phyloP scores from a whole-genome alignment of 768 basidiomycete species.

The Mrakia frigida region DNA sequence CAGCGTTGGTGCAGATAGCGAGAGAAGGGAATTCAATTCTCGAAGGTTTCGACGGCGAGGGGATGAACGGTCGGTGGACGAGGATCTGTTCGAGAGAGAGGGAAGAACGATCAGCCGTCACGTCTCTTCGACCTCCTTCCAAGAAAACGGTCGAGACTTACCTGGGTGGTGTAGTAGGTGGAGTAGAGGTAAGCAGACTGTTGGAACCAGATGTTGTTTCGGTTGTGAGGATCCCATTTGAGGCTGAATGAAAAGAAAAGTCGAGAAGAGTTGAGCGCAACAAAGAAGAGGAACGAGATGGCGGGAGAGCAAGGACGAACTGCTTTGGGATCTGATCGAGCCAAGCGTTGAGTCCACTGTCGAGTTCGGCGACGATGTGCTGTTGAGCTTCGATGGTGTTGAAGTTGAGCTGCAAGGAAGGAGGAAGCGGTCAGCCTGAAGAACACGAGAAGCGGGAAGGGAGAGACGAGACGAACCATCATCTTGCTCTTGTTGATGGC shows the following conservation, averaged over 20 bases:
- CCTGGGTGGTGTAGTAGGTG: constrained; percentile 54
- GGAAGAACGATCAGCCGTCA: not conserved
- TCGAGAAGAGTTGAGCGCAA: not conserved
- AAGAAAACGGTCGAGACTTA: not conserved
- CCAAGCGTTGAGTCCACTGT: constrained; percentile 68
- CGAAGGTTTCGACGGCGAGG: constrained; percentile 54
- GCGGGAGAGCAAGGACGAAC: not conserved
- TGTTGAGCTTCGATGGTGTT: constrained; percentile 42
- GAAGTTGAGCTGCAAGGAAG: constrained; percentile 46
- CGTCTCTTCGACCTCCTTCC: no score
- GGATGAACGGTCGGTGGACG: constrained; percentile 73
- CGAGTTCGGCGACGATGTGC: constrained; percentile 60
- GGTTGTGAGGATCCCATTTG: constrained; percentile 54
- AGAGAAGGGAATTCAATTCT: constrained; percentile 59
- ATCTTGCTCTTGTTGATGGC: constrained; percentile 60
- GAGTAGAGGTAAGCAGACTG: constrained; percentile 59
- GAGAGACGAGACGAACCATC: not conserved
- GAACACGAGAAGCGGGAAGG: not conserved
- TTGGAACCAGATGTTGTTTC: constrained; percentile 52
- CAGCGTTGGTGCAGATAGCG: constrained; percentile 76
- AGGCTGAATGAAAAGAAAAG: constrained; percentile 17
- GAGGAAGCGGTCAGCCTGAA: not conserved
- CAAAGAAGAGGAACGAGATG: not conserved
- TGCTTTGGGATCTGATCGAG: constrained; percentile 38
- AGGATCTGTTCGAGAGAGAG: constrained; percentile 53